Percentiles rank a stretch among this genome's conserved stretches.
Conservation (phyloP, 2,329 filamentous ascomycete species). For the Conoideocrella luteorostrata region DNA sequence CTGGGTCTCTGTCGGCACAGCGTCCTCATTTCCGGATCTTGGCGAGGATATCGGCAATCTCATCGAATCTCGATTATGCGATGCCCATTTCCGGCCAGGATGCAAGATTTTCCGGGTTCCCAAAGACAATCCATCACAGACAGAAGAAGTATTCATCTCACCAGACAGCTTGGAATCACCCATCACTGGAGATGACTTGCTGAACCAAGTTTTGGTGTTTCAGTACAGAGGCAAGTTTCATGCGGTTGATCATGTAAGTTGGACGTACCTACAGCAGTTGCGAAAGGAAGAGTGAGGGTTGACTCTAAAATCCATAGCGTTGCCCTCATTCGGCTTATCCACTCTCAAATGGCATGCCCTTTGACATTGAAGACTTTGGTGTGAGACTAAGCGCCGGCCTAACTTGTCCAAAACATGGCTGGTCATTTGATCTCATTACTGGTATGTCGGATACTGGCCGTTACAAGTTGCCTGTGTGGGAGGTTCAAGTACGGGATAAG, state of each 20-base stretch:
- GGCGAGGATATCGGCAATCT: conserved; percentile 31
- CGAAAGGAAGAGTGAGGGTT: no score
- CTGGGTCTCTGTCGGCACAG: conserved; percentile 51
- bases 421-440: conserved; percentile 64
- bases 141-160: conserved; percentile 23
- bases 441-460: conserved; percentile 55
- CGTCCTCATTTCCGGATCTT: conserved; percentile 50
- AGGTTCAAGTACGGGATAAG: conserved; percentile 45
- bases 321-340: conserved; percentile 65
- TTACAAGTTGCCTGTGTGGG: conserved; percentile 58
- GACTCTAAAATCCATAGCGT: conserved; percentile 45
- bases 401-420: conserved; percentile 62
- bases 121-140: conserved; percentile 30
- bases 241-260: conserved; percentile 61
- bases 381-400: conserved; percentile 55
- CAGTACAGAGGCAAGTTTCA: conserved; percentile 57
- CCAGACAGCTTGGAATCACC: conserved; percentile 11
- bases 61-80: conserved; percentile 30
- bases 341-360: conserved; percentile 54
- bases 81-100: conserved; percentile 32
- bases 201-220: conserved; percentile 60
- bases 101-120: conserved; percentile 54
- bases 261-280: neutral
- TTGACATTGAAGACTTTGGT: conserved; percentile 70
- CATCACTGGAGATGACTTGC: conserved; percentile 25